A percentile compares a stretch with the other conserved stretches of the same genome.
phyloP scores from a whole-genome alignment of 495 filamentous ascomycete genomes.

The Podospora appendiculata region DNA sequence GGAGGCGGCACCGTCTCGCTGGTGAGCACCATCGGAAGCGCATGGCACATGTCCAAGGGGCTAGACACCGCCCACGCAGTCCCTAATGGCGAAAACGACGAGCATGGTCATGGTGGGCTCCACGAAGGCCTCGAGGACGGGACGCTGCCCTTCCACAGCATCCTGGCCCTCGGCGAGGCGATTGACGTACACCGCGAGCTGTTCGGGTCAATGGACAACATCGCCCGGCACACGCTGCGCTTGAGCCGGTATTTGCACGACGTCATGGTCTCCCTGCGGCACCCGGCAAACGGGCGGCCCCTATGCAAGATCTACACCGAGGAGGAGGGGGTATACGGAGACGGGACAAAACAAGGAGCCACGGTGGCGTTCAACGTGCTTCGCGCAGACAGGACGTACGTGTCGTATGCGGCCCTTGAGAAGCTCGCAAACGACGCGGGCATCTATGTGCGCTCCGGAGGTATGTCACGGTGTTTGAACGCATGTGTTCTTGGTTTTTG shows the following conservation, averaged over 20 bases:
- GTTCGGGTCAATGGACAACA: constrained; percentile 52
- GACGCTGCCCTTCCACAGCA: constrained; percentile 70
- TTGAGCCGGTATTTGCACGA: constrained; percentile 46
- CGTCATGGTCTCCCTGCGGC: constrained; percentile 43
- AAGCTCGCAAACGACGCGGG: constrained; percentile 49
- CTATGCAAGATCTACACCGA: constrained; percentile 58
- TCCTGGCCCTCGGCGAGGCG: constrained; percentile 62
- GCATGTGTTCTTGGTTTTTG: not conserved
- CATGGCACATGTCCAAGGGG: constrained; percentile 60
- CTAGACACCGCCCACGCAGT: constrained; percentile 13
- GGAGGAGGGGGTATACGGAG: constrained; percentile 32
- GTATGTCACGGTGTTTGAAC: constrained; percentile 34
- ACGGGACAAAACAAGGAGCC: constrained; percentile 56
- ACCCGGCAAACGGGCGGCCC: constrained; percentile 46
- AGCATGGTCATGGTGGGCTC: constrained; percentile 16
- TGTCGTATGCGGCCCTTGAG: constrained; percentile 56
- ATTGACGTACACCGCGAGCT: constrained; percentile 57
- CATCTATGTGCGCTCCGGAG: constrained; percentile 65
- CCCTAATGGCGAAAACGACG: not conserved
- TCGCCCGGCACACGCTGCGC: constrained; percentile 55
- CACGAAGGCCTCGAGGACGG: constrained; percentile 72
- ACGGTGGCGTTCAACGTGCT: constrained; percentile 66
- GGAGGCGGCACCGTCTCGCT: constrained; percentile 72
- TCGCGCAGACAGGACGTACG: constrained; percentile 42
- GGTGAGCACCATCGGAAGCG: constrained; percentile 48